Conservation (phyloP, 768 basidiomycete genomes). For the Paxillus rubicundulus region DNA sequence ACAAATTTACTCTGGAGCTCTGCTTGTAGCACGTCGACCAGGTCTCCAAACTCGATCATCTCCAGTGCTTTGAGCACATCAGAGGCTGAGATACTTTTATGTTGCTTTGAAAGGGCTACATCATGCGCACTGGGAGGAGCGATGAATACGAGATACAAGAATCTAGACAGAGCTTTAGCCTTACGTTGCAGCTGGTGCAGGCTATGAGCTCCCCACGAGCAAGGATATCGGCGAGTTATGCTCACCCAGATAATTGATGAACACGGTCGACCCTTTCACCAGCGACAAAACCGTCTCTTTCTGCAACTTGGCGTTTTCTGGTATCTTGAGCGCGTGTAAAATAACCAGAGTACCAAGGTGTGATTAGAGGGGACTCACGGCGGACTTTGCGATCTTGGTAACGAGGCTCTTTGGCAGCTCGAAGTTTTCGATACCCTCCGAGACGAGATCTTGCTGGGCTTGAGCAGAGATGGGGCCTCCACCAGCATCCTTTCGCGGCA, state of each 20-base stretch:
- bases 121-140: constrained; percentile 69
- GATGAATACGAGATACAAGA: not conserved
- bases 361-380: constrained; percentile 46
- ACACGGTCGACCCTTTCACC: constrained; percentile 87
- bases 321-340: constrained; percentile 52
- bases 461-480: constrained; percentile 62
- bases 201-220: not conserved
- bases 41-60: constrained; percentile 70
- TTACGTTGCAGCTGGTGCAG: constrained; percentile 44
- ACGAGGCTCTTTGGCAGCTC: constrained; percentile 84
- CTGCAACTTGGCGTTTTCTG: constrained; percentile 81
- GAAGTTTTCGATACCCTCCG: constrained; percentile 85
- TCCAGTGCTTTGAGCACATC: constrained; percentile 89
- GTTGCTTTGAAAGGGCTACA: constrained; percentile 77
- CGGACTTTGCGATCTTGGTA: constrained; percentile 81
- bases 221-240: not conserved
- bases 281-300: constrained; percentile 87
- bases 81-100: constrained; percentile 85
- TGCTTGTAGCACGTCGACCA: constrained; percentile 56
- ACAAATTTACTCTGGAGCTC: constrained; percentile 57
- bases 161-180: constrained; percentile 8
- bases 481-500: constrained; percentile 69
- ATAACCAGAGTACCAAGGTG: not conserved
- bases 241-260: constrained; percentile 91
- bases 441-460: constrained; percentile 75